Evolutionary conservation across 805 yeast genomes (phyloP).

Genomic region (Kazachstania kunashirensis): DNA sequence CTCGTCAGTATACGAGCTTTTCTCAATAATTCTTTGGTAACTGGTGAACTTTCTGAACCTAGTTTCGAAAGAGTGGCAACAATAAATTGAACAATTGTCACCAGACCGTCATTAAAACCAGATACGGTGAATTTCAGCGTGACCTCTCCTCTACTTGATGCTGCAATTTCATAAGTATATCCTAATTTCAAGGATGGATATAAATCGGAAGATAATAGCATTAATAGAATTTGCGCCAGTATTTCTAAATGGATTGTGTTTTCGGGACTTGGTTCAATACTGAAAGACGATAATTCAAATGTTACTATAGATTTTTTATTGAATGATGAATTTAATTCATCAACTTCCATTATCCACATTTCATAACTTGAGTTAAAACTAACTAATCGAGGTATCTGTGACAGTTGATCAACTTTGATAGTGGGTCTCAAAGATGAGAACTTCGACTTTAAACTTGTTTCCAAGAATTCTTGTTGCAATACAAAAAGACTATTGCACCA

Average conservation of each 20-base stretch:
- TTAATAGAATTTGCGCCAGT: conserved; percentile 39
- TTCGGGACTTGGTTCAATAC: conserved; percentile 28
- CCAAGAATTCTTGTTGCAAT: conserved; percentile 16
- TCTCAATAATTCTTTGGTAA: conserved; percentile 33
- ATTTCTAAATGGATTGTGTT: conserved; percentile 45
- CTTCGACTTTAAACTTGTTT: conserved; percentile 16
- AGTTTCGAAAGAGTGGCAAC: conserved; percentile 26
- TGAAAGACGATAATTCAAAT: conserved; percentile 35
- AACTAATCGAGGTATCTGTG: conserved; percentile 31
- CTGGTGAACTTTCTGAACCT: neutral
- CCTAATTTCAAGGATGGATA: conserved; percentile 50
- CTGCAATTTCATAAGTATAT: conserved; percentile 45
- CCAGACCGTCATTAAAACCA: conserved; percentile 35
- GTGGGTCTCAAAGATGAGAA: conserved; percentile 28
- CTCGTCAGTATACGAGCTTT: conserved; percentile 41
- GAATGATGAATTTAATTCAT: conserved; percentile 13
- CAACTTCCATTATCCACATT: conserved; percentile 43
- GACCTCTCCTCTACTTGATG: conserved; percentile 46
- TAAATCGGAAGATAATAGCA: conserved; percentile 32
- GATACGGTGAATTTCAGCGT: conserved; percentile 43
- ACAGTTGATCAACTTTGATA: conserved; percentile 23
- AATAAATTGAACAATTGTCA: conserved; percentile 15
- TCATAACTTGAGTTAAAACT: conserved; percentile 33
- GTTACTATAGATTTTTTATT: conserved; percentile 34
- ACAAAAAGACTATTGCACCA: conserved; percentile 8